Evolutionary conservation across 208 protist species (phyloP).

Genomic region (Tritrichomonas foetus): DNA sequence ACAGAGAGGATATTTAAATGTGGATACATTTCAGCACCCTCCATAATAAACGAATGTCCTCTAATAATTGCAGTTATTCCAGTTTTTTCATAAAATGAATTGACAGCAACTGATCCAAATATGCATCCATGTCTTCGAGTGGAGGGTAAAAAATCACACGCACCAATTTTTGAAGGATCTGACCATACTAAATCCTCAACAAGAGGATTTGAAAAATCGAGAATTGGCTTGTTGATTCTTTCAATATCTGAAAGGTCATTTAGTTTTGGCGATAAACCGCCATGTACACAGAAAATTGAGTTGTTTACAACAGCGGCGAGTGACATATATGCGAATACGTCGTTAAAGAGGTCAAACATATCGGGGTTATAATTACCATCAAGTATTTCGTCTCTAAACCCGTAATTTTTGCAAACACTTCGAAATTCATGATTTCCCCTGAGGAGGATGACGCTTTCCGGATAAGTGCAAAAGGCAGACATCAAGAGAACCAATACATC

Average conservation of each 20-base stretch:
- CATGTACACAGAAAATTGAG: conserved; percentile 72
- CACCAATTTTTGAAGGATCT: neutral
- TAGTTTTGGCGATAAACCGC: conserved; percentile 69
- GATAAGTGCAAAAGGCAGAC: neutral
- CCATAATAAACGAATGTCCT: too few relatives aligned
- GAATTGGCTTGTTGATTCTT: conserved; percentile 58
- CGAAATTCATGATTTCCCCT: conserved; percentile 17
- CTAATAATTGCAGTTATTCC: too few relatives aligned
- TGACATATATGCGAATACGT: conserved; percentile 98
- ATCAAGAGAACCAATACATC: neutral
- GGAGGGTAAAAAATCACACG: too few relatives aligned
- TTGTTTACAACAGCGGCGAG: conserved; percentile 78
- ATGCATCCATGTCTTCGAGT: too few relatives aligned
- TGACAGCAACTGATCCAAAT: too few relatives aligned
- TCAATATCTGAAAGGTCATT: conserved; percentile 73
- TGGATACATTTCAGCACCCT: too few relatives aligned
- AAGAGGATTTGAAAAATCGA: conserved; percentile 75
- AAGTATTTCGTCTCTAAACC: conserved; percentile 90
- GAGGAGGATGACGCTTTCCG: neutral
- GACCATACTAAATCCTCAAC: conserved; percentile 84
- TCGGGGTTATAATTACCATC: conserved; percentile 61
- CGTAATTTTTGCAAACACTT: conserved; percentile 65
- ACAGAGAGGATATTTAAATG: too few relatives aligned
- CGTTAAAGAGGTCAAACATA: conserved; percentile 88
- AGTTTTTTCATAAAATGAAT: too few relatives aligned